These are phyloP conservation scores for Elongisporangium senticosum DNA, from an alignment of 352 stramenopile genomes.

Conservation along the genomic window DNA sequence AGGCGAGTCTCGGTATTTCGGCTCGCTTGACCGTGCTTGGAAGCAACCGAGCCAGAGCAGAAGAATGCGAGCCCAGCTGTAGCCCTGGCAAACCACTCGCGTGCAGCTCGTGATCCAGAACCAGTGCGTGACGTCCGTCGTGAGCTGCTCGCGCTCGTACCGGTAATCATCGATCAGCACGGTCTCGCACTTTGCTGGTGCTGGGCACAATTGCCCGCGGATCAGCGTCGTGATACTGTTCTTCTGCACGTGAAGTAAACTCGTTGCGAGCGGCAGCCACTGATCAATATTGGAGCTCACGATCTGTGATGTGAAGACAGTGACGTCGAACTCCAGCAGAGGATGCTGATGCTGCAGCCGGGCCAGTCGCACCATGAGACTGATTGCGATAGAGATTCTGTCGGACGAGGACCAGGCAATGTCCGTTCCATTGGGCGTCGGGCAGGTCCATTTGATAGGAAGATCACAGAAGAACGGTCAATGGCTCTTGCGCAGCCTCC, in stretches of 20 bases:
- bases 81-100: constrained; percentile 22
- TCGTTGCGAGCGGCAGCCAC: neutral
- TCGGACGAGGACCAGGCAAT: neutral
- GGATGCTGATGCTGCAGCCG: constrained; percentile 17
- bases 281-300: constrained; percentile 10
- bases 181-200: constrained; percentile 11
- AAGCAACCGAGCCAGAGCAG: constrained; percentile 18
- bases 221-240: constrained; percentile 27
- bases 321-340: constrained; percentile 20
- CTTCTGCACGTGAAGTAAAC: constrained; percentile 3
- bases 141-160: constrained; percentile 36
- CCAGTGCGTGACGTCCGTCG: constrained; percentile 31
- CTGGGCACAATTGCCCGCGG: constrained; percentile 17
- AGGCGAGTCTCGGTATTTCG: neutral
- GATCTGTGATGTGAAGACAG: constrained; percentile 10
- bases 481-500: constrained; percentile 2
- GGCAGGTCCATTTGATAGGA: constrained; percentile 11
- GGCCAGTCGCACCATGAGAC: neutral
- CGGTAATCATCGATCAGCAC: constrained; percentile 46
- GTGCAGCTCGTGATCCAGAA: constrained; percentile 16
- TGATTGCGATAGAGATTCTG: neutral
- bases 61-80: constrained; percentile 38
- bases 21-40: constrained; percentile 8
- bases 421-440: constrained; percentile 10
- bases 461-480: neutral